phyloP scores from a whole-genome alignment of 176 grass and related monocot species.

The Metroxylon sagu region DNA sequence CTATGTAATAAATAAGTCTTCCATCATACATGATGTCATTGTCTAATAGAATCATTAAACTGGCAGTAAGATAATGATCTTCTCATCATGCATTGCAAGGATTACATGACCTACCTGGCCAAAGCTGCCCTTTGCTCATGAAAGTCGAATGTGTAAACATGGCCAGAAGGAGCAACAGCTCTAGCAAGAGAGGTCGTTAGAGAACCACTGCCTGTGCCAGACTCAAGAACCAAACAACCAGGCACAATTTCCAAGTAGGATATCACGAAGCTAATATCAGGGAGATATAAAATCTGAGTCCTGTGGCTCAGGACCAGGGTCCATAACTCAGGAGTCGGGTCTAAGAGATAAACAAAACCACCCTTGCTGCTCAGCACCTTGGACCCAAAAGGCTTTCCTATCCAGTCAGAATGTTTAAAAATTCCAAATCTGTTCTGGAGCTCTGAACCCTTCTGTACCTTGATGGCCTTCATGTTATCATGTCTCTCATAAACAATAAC shows the following conservation, averaged over 20 bases:
- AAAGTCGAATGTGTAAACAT: constrained; percentile 80
- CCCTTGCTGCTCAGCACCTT: constrained; percentile 48
- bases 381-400: constrained; percentile 68
- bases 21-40: no score
- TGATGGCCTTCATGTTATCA: constrained; percentile 57
- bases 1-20: no score
- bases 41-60: no score
- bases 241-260: constrained; percentile 76
- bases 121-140: constrained; percentile 76
- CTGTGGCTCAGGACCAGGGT: constrained; percentile 86
- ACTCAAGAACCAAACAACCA: constrained; percentile 71
- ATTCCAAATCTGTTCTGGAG: constrained; percentile 82
- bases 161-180: constrained; percentile 54
- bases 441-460: constrained; percentile 31
- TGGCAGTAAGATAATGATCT: neutral
- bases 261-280: constrained; percentile 82
- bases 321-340: constrained; percentile 80
- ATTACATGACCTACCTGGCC: constrained; percentile 42
- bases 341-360: constrained; percentile 67
- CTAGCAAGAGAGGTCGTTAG: constrained; percentile 74
- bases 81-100: neutral
- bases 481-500: constrained; percentile 81
- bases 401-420: constrained; percentile 74
- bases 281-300: constrained; percentile 83
- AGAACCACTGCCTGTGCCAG: constrained; percentile 69